Percentiles rank a stretch among this genome's conserved stretches.
Evolutionary conservation across 805 yeast genomes (phyloP).

Genomic region (Monosporozyma aerobia): DNA sequence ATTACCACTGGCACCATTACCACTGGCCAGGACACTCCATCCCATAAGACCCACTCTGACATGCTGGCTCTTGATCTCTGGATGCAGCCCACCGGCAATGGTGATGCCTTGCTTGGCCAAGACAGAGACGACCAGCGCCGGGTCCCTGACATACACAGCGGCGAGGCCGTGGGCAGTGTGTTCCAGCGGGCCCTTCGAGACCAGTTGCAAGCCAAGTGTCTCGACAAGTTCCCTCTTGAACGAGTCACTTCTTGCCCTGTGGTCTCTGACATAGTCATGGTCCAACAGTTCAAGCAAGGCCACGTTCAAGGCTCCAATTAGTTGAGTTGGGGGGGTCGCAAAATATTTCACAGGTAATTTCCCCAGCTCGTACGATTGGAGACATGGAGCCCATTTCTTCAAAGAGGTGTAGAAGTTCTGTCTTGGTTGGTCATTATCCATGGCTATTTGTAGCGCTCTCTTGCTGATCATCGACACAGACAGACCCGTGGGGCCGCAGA

Average conservation of each 20-base stretch:
- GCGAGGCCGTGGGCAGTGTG: slow-evolving; percentile 79
- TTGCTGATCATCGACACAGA: slow-evolving; percentile 66
- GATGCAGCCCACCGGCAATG: slow-evolving; percentile 86
- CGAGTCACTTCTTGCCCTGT: slow-evolving; percentile 49
- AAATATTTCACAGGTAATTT: slow-evolving; percentile 50
- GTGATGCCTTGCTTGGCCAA: slow-evolving; percentile 56
- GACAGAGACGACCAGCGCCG: slow-evolving; percentile 46
- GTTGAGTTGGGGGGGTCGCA: slow-evolving; percentile 95
- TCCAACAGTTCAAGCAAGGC: slow-evolving; percentile 65
- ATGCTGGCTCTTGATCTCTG: slow-evolving; percentile 68
- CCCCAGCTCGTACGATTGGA: slow-evolving; percentile 78
- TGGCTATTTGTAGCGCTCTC: slow-evolving; percentile 60
- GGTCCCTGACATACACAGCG: slow-evolving; percentile 65
- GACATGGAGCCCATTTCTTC: slow-evolving; percentile 79
- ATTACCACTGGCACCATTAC: too few relatives aligned
- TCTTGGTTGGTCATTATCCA: slow-evolving; percentile 32
- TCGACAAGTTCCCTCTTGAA: slow-evolving; percentile 51
- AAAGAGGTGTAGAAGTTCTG: slow-evolving; percentile 43
- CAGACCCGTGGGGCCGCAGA: slow-evolving; percentile 91
- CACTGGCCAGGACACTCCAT: too few relatives aligned
- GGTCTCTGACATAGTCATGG: slow-evolving; percentile 41
- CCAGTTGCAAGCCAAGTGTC: slow-evolving; percentile 52
- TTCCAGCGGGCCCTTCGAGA: slow-evolving; percentile 36
- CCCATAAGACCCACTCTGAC: slow-evolving; percentile 98
- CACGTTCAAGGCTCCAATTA: slow-evolving; percentile 68